Percentiles rank a stretch among this genome's conserved stretches.
These are phyloP conservation scores for Hypoxylon cercidicola DNA, from an alignment of 495 filamentous ascomycete species.

Conservation along the genomic window DNA sequence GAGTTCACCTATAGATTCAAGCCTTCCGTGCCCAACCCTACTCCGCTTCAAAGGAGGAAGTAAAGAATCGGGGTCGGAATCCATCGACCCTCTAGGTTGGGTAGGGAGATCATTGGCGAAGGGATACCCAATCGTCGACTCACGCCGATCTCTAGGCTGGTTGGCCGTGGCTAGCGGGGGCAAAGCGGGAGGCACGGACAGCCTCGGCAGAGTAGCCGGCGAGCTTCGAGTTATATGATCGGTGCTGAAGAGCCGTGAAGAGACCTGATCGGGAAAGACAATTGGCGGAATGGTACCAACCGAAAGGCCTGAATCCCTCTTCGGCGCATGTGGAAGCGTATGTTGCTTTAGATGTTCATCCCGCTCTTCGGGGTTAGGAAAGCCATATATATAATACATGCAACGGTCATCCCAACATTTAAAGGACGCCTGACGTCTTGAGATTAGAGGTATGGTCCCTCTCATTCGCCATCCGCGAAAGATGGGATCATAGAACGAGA, in stretches of 20 bases:
- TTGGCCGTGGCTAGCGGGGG: constrained; percentile 51
- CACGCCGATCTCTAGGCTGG: constrained; percentile 55
- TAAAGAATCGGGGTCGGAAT: constrained; percentile 61
- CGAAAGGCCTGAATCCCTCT: constrained; percentile 58
- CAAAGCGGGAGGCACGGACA: constrained; percentile 50
- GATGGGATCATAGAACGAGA: constrained; percentile 57
- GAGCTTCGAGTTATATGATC: constrained; percentile 41
- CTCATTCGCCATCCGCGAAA: constrained; percentile 53
- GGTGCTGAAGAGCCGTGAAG: constrained; percentile 46
- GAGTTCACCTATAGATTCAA: constrained; percentile 62
- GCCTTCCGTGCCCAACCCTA: constrained; percentile 57
- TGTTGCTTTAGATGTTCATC: constrained; percentile 60
- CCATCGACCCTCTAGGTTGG: constrained; percentile 54
- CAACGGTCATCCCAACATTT: constrained; percentile 63
- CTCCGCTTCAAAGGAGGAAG: constrained; percentile 61
- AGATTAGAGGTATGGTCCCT: constrained; percentile 53
- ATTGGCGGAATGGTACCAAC: constrained; percentile 51
- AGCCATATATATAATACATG: constrained; percentile 63
- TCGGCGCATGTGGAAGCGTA: constrained; percentile 41
- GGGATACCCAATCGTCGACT: constrained; percentile 56
- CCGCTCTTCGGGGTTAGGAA: constrained; percentile 55
- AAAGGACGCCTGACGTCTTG: constrained; percentile 54
- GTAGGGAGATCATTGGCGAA: constrained; percentile 53
- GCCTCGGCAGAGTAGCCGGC: constrained; percentile 51
- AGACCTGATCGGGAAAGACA: constrained; percentile 49